These are phyloP conservation scores for Spathaspora passalidarum DNA, from an alignment of 805 yeast species.

Conservation along the genomic window DNA sequence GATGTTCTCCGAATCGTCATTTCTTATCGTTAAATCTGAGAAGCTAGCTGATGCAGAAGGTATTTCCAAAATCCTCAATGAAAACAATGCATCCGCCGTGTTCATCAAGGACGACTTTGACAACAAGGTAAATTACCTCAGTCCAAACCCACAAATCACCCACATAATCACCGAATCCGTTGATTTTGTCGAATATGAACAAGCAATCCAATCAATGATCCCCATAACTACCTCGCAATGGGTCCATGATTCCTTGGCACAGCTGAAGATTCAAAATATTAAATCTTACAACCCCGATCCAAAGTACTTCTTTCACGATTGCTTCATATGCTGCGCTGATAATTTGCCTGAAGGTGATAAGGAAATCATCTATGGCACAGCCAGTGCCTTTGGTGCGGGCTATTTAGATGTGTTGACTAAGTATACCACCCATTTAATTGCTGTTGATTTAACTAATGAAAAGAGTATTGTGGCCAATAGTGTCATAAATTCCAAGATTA, in stretches of 20 bases:
- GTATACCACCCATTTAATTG: conserved; percentile 76
- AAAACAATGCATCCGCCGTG: conserved; percentile 21
- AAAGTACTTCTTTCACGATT: conserved; percentile 56
- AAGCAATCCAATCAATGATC: conserved; percentile 51
- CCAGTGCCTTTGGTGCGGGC: conserved; percentile 75
- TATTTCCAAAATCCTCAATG: conserved; percentile 13
- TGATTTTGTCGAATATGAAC: conserved; percentile 50
- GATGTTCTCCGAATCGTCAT: conserved; percentile 10
- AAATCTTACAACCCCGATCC: conserved; percentile 73
- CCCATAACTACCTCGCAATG: conserved; percentile 66
- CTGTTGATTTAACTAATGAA: conserved; percentile 51
- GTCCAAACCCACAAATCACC: conserved; percentile 18
- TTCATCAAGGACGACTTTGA: conserved; percentile 12
- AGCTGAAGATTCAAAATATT: conserved; percentile 44
- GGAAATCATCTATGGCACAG: conserved; percentile 67
- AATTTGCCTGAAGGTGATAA: conserved; percentile 56
- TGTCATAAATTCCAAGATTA: conserved; percentile 31
- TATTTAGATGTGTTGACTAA: conserved; percentile 59
- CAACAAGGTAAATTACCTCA: conserved; percentile 8
- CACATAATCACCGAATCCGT: conserved; percentile 53
- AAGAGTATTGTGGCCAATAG: conserved; percentile 56
- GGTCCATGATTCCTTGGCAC: conserved; percentile 48
- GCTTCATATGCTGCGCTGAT: conserved; percentile 58
- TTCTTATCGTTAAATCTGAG: conserved; percentile 19
- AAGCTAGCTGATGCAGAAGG: conserved; percentile 11